Conservation (phyloP, 441 rosid genomes). For the Eruca vesicaria region DNA sequence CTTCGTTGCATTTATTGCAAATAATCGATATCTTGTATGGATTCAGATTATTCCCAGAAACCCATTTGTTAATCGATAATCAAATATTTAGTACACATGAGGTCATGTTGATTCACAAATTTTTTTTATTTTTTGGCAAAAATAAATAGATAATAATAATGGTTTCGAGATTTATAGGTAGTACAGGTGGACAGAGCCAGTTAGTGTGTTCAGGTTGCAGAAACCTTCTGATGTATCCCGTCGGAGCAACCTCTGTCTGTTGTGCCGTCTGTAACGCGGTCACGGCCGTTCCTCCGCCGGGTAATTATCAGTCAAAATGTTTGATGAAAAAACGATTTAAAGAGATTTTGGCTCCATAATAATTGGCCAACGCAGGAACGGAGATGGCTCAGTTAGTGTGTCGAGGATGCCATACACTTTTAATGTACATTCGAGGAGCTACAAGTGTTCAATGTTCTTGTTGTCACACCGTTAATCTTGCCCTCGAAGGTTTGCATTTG, state of each 20-base stretch:
- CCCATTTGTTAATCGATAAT: too few species aligned
- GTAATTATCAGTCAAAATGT: constrained; percentile 34
- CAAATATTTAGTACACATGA: not conserved
- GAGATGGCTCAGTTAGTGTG: constrained; percentile 99
- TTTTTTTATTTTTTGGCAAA: not conserved
- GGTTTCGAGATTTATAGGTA: constrained; percentile 12
- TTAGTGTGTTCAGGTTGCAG: constrained; percentile 98
- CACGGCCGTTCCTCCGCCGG: constrained; percentile 95
- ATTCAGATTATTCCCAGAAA: not conserved
- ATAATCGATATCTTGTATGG: not conserved
- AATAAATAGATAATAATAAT: not conserved
- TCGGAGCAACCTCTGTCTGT: constrained; percentile 92
- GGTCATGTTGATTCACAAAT: not conserved
- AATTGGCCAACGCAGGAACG: constrained; percentile 56
- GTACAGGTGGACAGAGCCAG: constrained; percentile 71
- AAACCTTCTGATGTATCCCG: constrained; percentile 86
- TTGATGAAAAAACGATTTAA: not conserved
- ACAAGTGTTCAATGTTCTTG: constrained; percentile 98
- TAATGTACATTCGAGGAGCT: constrained; percentile 98
- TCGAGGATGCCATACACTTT: constrained; percentile 95
- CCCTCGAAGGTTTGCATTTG: constrained; percentile 65
- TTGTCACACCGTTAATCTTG: constrained; percentile 93
- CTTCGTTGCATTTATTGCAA: not conserved
- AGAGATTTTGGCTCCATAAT: not conserved
- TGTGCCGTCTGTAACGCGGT: constrained; percentile 99